Evolutionary conservation across 2,329 filamentous ascomycete genomes (phyloP).

Genomic region (Fusarium staphyleae): DNA sequence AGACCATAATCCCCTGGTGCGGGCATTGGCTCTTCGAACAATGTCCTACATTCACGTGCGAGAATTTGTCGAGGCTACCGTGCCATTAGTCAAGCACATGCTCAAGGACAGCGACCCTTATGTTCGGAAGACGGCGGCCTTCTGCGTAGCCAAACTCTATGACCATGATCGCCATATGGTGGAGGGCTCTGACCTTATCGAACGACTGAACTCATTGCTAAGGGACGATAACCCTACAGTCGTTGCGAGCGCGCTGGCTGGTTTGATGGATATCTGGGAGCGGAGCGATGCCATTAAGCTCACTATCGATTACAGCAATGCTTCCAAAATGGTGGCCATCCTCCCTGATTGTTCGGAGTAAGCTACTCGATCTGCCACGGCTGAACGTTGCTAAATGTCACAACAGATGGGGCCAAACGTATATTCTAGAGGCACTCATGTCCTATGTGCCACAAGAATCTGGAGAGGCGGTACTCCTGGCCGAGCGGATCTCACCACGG

Average conservation of each 20-base stretch:
- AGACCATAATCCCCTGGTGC: conserved; percentile 88
- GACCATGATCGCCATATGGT: conserved; percentile 93
- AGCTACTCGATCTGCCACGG: conserved; percentile 45
- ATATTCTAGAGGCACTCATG: conserved; percentile 97
- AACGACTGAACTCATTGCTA: conserved; percentile 85
- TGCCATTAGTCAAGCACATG: conserved; percentile 82
- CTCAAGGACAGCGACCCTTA: conserved; percentile 91
- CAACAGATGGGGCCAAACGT: conserved; percentile 93
- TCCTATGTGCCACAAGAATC: conserved; percentile 95
- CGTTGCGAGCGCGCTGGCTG: conserved; percentile 89
- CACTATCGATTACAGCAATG: conserved; percentile 96
- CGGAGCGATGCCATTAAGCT: conserved; percentile 96
- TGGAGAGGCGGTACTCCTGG: conserved; percentile 84
- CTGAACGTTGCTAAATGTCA: conserved; percentile 17
- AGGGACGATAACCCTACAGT: conserved; percentile 98
- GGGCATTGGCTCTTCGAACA: conserved; percentile 89
- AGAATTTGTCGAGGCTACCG: conserved; percentile 91
- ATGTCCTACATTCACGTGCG: conserved; percentile 98
- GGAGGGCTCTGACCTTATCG: conserved; percentile 89
- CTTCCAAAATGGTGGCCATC: conserved; percentile 97
- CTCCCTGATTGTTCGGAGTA: conserved; percentile 96
- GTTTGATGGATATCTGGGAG: conserved; percentile 98
- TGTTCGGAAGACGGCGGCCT: conserved; percentile 95
- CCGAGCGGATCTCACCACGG: conserved; percentile 93
- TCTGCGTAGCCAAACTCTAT: conserved; percentile 96